Base-by-base conservation (phyloP, 805 yeast genomes). In the Danielia reshetovae region DNA sequence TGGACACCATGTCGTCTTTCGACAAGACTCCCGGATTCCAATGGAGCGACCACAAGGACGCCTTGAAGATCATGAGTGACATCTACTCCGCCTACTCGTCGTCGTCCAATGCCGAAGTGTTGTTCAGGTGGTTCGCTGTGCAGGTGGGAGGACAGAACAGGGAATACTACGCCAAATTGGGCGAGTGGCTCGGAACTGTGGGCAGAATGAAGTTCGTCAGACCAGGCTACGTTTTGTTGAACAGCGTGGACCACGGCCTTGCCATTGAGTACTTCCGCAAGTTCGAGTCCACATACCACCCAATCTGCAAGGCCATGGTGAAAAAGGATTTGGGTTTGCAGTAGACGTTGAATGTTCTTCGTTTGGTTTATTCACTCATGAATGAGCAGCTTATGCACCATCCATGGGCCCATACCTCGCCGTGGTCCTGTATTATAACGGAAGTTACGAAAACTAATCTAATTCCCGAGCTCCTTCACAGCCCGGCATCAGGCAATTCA, bases 131-230 rank as follows among this genome's bases (percentile, higher is more conserved):
- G 81, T 85, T 70, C 57, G 67, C 79, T 40, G 70, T 87, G 34
- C 79, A 83, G 46, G 67, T 85, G 6, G 61, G 69, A 0, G 82
- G 81, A 19, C 62, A 68, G 18, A 62, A 76, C 36, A 42, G 53
- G 9, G 57, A 66, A 22, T 63, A 65, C 33, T 74, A 81, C 55
- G 62, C 60, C 37, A 62, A 60, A 28, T 63, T 88, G 29, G 87
- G 94, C 3, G 75, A 77, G 34, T 88, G 95, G 95, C 70, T 88
- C 36, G 94, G 90, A 9, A 79, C 89, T 2, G 93, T 88, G 15
- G 96, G 96, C 14, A 75, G 96, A 68, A 88, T 88, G 96, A 88
- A 88, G 65, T 88, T 81, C 54, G 95, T 85, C 17, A 75, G 96
- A 59, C 95, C 96, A 19, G 86, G 93, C 4, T 87, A 78, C 61